Base-by-base conservation (phyloP, 768 basidiomycete genomes). In the Astraeus odoratus region DNA sequence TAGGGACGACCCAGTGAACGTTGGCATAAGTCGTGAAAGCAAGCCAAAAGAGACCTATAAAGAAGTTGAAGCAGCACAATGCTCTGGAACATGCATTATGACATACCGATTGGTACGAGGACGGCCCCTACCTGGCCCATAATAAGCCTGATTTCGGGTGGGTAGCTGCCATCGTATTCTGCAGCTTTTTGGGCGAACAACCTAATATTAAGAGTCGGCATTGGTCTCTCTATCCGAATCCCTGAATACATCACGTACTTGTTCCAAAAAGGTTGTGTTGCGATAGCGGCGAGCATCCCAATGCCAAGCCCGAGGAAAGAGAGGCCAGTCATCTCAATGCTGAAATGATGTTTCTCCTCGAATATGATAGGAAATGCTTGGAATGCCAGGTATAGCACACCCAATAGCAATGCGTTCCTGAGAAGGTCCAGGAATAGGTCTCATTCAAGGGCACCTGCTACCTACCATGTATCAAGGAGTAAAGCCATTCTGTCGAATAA, bases 401-500 rank as follows among this genome's bases (percentile, higher is more conserved):
- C 72, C 8, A 76, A 64, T 40, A 71, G 39, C 15, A 69, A 45
- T 3, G 70, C 61, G 39, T 63, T 66, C 67, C 71, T 73, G n/a
- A n/a, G n/a, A n/a, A n/a, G n/a, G 42, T 36, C 24, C 16, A 41
- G 19, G 44, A 39, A 35, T 40, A 25, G 26, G 30, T 37, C 15
- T 44, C n/a, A n/a, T n/a, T n/a, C n/a, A n/a, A n/a, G n/a, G n/a
- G n/a, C 16, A 35, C 30, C 8, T 8, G 43, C 23, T 29, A 29
- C 72, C 3, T 59, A 83, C 88, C 87, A 90, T 12, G 75, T 59
- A 58, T 87, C 74, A 8, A 91, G 68, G 4, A 83, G 61, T 4
- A 89, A 68, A 0, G 83, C 82, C 86, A 90, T 91, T n/a, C 75
- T 71, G 52, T 93, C 85, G 39, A 69, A 75, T 0, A 76, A 33